Conservation (phyloP, 352 stramenopile genomes). For the Blastocystis sp. region DNA sequence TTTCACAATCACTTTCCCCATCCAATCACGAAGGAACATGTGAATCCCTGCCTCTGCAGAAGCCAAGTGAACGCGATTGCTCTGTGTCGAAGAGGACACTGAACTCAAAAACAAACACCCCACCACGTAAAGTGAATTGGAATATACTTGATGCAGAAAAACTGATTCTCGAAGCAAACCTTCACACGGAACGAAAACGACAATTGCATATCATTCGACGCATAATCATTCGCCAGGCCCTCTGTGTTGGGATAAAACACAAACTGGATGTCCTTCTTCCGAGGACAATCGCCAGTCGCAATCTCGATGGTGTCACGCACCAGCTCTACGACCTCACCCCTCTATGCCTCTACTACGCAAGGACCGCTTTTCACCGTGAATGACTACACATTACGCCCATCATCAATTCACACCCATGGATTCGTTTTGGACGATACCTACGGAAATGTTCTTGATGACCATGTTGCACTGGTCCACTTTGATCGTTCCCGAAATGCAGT, state of each 20-base stretch:
- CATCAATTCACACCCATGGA: neutral
- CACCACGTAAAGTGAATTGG: constrained; percentile 62
- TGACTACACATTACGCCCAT: neutral
- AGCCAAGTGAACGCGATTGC: too few species aligned
- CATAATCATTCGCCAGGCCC: constrained; percentile 7
- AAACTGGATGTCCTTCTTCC: constrained; percentile 44
- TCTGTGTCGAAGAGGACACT: neutral
- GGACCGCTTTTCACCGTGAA: neutral
- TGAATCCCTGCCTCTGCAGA: too few species aligned
- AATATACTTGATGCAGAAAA: constrained; percentile 59
- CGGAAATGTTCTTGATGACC: constrained; percentile 53
- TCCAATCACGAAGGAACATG: too few species aligned
- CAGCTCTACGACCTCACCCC: constrained; percentile 6
- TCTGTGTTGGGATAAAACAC: constrained; percentile 47
- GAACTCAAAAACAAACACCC: constrained; percentile 4
- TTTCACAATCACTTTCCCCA: too few species aligned
- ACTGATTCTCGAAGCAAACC: constrained; percentile 41
- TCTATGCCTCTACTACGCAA: neutral
- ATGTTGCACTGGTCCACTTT: constrained; percentile 66
- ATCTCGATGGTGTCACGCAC: constrained; percentile 57
- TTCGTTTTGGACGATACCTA: constrained; percentile 42
- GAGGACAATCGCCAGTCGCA: constrained; percentile 34
- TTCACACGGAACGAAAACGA: constrained; percentile 45
- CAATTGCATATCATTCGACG: neutral
- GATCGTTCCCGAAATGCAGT: constrained; percentile 11